Base-by-base conservation (phyloP, 352 stramenopile species). In the Phytophthora nicotianae region DNA sequence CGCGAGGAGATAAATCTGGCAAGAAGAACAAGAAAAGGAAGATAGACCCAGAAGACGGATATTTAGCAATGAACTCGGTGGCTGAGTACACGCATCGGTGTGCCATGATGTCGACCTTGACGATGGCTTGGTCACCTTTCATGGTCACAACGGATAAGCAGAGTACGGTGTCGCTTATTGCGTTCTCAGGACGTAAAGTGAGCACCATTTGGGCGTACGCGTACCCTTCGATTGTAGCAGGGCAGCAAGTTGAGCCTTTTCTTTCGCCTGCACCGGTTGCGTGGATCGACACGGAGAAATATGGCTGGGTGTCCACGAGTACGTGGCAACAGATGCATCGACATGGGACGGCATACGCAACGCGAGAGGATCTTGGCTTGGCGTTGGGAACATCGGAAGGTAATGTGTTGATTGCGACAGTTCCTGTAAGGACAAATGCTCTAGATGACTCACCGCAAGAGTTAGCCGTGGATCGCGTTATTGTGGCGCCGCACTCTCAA, bases 71-170 rank as follows among this genome's bases (percentile, higher is more conserved):
- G n/a, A 78, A 77, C 37, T 69, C 81, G 0, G 68, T 92, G 24
- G 71, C 59, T 0, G 79, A 89, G 55, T 94, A 91, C 47, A 68
- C 81, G 7, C 74, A 87, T 6, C 65, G 63, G 51, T 88, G 76
- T 27, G 77, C 69, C 3, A 66, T 95, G 35, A 63, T 92, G 38
- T 74, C 79, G 24, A 92, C 84, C 20, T 63, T 90, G 23, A 75
- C 78, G 9, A 57, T 91, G 14, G 83, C 83, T 14, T 95, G 86
- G 86, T 95, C 86, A 5, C 70, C 75, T 6, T 90, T 90, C 19
- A 69, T 89, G 50, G 50, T 72, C 13, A 77, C 71, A 5, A 5
- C 32, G 2, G 75, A 89, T 21, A 68, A 70, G 29, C 76, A 77
- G 13, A 55, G 55, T 37, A 81, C 71, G 23, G 86, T 74, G 48